Base-by-base conservation (phyloP, 2,329 filamentous ascomycete species). In the Talaromyces sp. region DNA sequence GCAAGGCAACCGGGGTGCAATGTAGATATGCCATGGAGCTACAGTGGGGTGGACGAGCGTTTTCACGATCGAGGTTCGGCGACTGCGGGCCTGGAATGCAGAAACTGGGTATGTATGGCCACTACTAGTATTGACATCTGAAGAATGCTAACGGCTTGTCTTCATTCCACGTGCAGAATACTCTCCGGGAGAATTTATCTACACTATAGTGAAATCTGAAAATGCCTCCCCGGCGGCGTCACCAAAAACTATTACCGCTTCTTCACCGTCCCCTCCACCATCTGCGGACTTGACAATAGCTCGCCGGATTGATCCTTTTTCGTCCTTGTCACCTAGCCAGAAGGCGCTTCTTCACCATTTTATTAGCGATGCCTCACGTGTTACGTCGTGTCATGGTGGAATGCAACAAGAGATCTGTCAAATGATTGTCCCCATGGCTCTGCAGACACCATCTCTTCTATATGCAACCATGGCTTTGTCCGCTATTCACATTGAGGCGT, bases 401-500 rank as follows among this genome's bases (percentile, higher is more conserved):
- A 78, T 80, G 74, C 78, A 79, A 54, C 72, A 72, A 47, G 76
- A 80, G 61, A 78, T 81, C 58, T 80, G 78, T 68, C 72, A 74
- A 22, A 76, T 79, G 74, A 73, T 80, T 15, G 71, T 81, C n/a
- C 78, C 79, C 1, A 80, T 81, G 78, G 79, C 77, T 25, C 70
- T 80, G 1, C 76, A 79, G 61, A 80, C 75, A 10, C 79, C 77
- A 2, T 78, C 78, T 1, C 71, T 81, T 59, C 72, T 80, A 27
- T 78, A 80, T 67, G 79, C 78, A 22, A 81, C 78, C 22, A 76
- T 78, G 63, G 78, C 79, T 1, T 72, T 80, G 25, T 79, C 79
- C 2, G 79, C 78, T 13, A 76, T 81, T 25, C 79, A 81, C 64
- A 72, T 79, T 1, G 73, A 77, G 63, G 75, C 77, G 17, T 66